These are phyloP conservation scores for Solanum chacoense DNA, from an alignment of 305 asterid genomes.

Conservation along the genomic window DNA sequence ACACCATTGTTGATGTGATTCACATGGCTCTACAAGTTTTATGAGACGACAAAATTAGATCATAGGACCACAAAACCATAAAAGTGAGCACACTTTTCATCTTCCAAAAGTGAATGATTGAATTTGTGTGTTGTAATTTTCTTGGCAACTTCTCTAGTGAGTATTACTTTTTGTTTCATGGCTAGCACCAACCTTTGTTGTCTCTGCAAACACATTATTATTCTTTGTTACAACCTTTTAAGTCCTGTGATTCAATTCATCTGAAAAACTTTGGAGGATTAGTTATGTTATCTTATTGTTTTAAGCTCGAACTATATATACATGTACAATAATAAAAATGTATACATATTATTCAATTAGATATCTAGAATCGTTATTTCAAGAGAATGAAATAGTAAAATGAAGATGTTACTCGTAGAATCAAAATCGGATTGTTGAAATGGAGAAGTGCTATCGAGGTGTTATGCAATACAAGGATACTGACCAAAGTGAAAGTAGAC, in stretches of 20 bases:
- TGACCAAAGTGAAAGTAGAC: background rate
- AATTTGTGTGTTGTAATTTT: background rate
- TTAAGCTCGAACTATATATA: background rate
- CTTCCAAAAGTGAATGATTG: background rate
- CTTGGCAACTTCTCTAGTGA: background rate
- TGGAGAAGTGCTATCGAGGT: background rate
- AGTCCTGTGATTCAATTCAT: background rate
- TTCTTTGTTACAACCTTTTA: background rate
- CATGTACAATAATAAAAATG: background rate
- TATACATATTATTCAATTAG: background rate
- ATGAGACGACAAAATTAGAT: background rate
- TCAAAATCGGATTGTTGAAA: background rate
- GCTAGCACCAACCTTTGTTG: background rate
- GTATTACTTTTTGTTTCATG: background rate
- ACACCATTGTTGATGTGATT: background rate
- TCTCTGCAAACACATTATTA: background rate
- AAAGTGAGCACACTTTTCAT: background rate
- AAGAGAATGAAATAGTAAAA: background rate
- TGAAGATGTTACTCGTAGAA: background rate
- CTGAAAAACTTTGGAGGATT: background rate
- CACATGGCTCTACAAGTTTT: background rate
- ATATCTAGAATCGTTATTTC: background rate
- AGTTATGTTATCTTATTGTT: background rate
- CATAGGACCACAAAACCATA: constrained; percentile 1
- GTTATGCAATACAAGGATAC: background rate